phyloP scores from a whole-genome alignment of 163 green algal genomes.

The Trebouxia gelatinosa region DNA sequence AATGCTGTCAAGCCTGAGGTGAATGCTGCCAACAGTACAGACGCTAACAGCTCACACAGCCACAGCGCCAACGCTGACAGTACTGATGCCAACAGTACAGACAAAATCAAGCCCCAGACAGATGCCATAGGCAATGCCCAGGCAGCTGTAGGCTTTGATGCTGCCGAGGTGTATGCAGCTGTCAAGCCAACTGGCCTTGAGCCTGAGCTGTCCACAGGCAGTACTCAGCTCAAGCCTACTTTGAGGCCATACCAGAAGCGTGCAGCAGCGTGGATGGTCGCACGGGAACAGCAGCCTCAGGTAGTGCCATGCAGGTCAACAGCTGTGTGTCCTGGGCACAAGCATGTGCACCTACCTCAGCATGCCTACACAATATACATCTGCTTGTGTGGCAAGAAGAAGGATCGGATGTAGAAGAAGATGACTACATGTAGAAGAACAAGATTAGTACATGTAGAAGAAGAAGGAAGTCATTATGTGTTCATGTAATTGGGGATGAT shows the following conservation, averaged over 20 bases:
- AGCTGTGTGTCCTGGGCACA: too few relatives aligned
- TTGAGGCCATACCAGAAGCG: conserved; percentile 73
- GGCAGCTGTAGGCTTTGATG: conserved; percentile 46
- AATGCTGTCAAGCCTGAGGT: too few relatives aligned
- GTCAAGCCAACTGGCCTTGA: conserved; percentile 61
- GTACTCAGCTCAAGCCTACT: conserved; percentile 47
- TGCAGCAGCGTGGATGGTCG: conserved; percentile 78
- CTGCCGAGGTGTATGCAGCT: conserved; percentile 53
- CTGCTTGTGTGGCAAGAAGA: too few relatives aligned
- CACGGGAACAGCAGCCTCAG: conserved; percentile 42
- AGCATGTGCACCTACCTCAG: too few relatives aligned
- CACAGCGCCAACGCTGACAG: neutral
- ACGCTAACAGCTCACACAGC: neutral
- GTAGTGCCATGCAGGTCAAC: too few relatives aligned
- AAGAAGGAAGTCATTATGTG: too few relatives aligned
- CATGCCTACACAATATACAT: too few relatives aligned
- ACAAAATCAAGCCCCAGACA: neutral
- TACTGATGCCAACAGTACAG: neutral
- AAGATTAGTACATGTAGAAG: too few relatives aligned
- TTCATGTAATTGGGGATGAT: too few relatives aligned
- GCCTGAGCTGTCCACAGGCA: conserved; percentile 36
- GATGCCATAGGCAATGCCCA: neutral
- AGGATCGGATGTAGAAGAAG: too few relatives aligned
- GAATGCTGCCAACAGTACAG: neutral
- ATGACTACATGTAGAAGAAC: too few relatives aligned